Conservation (phyloP, 305 asterid species). For the Fraxinus nigra region DNA sequence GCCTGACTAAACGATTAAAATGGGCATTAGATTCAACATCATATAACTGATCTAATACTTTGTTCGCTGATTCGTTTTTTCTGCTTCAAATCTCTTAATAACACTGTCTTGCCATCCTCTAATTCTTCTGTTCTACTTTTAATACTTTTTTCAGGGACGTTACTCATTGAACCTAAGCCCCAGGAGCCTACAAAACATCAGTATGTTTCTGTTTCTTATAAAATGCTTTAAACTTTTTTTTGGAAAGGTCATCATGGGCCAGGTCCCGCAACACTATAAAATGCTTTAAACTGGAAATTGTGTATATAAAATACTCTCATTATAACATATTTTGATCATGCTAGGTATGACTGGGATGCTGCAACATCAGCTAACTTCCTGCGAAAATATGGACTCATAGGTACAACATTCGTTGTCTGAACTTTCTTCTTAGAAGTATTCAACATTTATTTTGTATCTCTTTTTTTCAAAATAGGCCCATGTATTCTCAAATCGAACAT, state of each 20-base stretch:
- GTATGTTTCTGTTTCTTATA: conserved; percentile 34
- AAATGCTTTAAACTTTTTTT: not conserved
- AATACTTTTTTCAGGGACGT: conserved; percentile 56
- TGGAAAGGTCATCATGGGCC: too few species aligned
- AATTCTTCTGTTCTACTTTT: not conserved
- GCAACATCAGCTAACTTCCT: conserved; percentile 93
- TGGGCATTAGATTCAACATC: not conserved
- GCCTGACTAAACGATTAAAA: not conserved
- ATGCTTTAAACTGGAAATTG: not conserved
- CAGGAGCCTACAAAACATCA: conserved; percentile 99
- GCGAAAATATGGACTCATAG: conserved; percentile 85
- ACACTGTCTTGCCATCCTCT: not conserved
- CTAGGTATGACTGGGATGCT: conserved; percentile 98
- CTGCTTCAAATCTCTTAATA: not conserved
- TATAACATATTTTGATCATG: conserved; percentile 12
- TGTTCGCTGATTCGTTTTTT: not conserved
- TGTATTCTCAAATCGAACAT: not conserved
- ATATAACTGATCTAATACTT: not conserved
- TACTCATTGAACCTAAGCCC: conserved; percentile 95
- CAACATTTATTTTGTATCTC: not conserved
- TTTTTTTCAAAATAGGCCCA: not conserved
- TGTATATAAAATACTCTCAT: not conserved
- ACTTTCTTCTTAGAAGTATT: not conserved
- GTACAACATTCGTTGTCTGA: conserved; percentile 27
- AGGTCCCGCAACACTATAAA: too few species aligned